Percentiles rank a stretch among this genome's conserved stretches.
These are phyloP conservation scores for Elongisporangium senticosum DNA, from an alignment of 352 stramenopile genomes.

Conservation along the genomic window DNA sequence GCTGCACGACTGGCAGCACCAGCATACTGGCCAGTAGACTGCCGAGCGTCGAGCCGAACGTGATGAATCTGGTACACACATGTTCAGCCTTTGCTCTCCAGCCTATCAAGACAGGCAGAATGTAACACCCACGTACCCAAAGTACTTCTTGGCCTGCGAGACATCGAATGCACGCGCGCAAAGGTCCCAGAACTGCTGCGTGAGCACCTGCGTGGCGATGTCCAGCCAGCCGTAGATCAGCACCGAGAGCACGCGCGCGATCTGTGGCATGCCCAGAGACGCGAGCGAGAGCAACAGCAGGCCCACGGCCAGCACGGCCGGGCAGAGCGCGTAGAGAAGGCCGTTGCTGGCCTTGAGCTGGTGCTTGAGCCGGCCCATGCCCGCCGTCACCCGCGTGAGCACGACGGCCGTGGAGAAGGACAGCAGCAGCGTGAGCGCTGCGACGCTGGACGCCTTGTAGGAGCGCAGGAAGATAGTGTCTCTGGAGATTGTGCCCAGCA, in stretches of 20 bases:
- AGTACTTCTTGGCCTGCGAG: slow-evolving; percentile 79
- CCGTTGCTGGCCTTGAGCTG: slow-evolving; percentile 13
- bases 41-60: slow-evolving; percentile 76
- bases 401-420: slow-evolving; percentile 69
- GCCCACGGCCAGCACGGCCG: slow-evolving; percentile 30
- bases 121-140: slow-evolving; percentile 32
- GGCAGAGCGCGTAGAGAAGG: slow-evolving; percentile 50
- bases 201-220: slow-evolving; percentile 64
- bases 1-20: slow-evolving; percentile 52
- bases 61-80: slow-evolving; percentile 46
- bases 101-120: background rate
- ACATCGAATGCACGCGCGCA: slow-evolving; percentile 80
- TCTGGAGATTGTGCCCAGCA: slow-evolving; percentile 72
- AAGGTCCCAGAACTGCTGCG: slow-evolving; percentile 85
- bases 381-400: slow-evolving; percentile 37
- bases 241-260: slow-evolving; percentile 45
- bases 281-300: slow-evolving; percentile 38
- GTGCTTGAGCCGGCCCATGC: slow-evolving; percentile 26
- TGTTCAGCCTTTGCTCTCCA: background rate
- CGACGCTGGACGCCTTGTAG: slow-evolving; percentile 66
- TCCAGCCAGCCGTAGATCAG: slow-evolving; percentile 82
- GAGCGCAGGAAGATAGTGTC: slow-evolving; percentile 80
- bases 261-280: slow-evolving; percentile 35
- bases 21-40: slow-evolving; percentile 72
- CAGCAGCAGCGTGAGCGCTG: slow-evolving; percentile 63